Conservation (phyloP, 768 basidiomycete genomes). For the Leccinum ochraceum region DNA sequence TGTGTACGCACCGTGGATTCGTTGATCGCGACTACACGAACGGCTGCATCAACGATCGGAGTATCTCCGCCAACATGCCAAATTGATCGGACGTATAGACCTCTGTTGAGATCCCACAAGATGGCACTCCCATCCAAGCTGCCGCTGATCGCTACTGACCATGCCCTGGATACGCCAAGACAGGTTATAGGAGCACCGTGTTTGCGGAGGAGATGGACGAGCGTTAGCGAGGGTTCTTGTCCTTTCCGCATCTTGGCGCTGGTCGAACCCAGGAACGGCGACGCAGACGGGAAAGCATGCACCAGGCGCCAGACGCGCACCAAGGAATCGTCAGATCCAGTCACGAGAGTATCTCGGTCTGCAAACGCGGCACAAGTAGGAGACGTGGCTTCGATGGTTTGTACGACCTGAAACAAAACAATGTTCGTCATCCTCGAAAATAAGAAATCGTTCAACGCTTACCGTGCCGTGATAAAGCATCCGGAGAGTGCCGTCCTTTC, state of each 20-base stretch:
- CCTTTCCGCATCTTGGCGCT: slow-evolving; percentile 20
- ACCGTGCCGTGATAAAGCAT: slow-evolving; percentile 66
- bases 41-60: slow-evolving; percentile 37
- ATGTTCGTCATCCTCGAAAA: background rate
- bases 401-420: slow-evolving; percentile 51
- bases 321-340: slow-evolving; percentile 77
- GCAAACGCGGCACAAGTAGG: slow-evolving; percentile 80
- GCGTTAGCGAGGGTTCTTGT: slow-evolving; percentile 33
- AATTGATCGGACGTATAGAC: slow-evolving; percentile 77
- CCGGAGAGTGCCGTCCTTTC: slow-evolving; percentile 55
- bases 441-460: background rate
- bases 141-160: slow-evolving; percentile 84
- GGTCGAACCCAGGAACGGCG: slow-evolving; percentile 24
- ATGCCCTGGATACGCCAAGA: slow-evolving; percentile 72
- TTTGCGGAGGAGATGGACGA: slow-evolving; percentile 78
- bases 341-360: slow-evolving; percentile 70
- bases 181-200: slow-evolving; percentile 70
- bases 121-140: slow-evolving; percentile 85
- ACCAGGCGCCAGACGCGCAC: slow-evolving; percentile 80
- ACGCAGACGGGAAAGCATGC: slow-evolving; percentile 29
- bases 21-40: slow-evolving; percentile 76
- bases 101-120: slow-evolving; percentile 88
- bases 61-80: slow-evolving; percentile 52
- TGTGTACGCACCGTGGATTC: slow-evolving; percentile 72
- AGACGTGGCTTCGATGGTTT: slow-evolving; percentile 73